Evolutionary conservation across 768 basidiomycete genomes (phyloP).

Genomic region (Suillus subluteus): DNA sequence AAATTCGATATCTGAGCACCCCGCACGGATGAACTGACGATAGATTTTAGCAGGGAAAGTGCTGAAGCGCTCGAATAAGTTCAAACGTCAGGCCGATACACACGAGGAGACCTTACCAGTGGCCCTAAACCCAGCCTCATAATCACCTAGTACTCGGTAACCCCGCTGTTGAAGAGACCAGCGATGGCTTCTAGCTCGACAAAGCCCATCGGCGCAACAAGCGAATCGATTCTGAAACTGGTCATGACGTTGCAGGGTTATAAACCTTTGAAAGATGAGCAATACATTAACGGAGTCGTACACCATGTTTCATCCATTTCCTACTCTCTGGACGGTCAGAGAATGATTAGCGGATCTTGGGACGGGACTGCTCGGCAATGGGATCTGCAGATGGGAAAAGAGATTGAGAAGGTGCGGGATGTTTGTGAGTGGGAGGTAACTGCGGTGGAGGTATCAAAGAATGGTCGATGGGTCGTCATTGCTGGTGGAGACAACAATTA

Average conservation of each 20-base stretch:
- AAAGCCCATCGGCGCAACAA: too few species aligned
- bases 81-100: too few species aligned
- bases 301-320: not conserved
- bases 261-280: not conserved
- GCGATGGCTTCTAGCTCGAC: not conserved
- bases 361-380: not conserved
- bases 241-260: not conserved
- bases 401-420: not conserved
- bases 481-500: conserved; percentile 1
- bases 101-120: too few species aligned
- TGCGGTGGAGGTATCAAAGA: not conserved
- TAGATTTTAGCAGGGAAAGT: not conserved
- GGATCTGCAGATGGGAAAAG: not conserved
- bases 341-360: not conserved
- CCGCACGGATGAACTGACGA: not conserved
- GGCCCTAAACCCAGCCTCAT: too few species aligned
- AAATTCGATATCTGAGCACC: not conserved
- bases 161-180: not conserved
- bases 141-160: not conserved
- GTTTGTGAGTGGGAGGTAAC: not conserved
- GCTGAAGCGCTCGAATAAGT: not conserved
- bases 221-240: not conserved
- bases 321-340: not conserved
- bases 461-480: not conserved
- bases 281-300: fast-evolving